Base-by-base conservation (phyloP, 495 filamentous ascomycete species). In the Daldinia childiae region DNA sequence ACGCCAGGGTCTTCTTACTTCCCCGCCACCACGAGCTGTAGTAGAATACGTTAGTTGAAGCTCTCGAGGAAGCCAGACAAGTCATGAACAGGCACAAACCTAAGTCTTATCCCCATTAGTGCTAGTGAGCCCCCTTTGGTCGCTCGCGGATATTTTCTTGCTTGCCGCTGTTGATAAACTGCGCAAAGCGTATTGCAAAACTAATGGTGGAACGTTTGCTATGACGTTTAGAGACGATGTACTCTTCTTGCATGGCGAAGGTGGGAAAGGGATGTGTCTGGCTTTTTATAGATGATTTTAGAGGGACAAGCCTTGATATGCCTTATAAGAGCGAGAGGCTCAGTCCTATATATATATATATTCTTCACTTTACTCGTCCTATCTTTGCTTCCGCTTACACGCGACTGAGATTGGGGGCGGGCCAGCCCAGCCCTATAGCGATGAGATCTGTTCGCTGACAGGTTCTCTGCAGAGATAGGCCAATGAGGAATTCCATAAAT, bases 151-250 rank as follows among this genome's bases (percentile, higher is more conserved):
- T 70, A 41, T 74, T 77, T 27, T 77, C 76, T 60, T 77, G 76
- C 73, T 77, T 77, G 48, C 76, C 76, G 24, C 76, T 76, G 30
- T 56, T 76, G 62, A 75, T 60, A 58, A 77, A 77, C 32, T 77
- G 76, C 48, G 72, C 71, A 36, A 77, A 75, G 54, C 74, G 76
- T 68, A 77, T 74, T 6, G 71, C 59, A 6, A 69, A 24, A 39
- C 62, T 66, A 14, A 56, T 34, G 1, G 66, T 73, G 58, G 62
- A 66, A 29, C 34, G 57, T 56, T 34, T 65, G 32, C 19, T 43
- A 51, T 58, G 68, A 39, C 70, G 70, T 26, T 73, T 73, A 7
- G 64, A 65, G 61, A 73, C 57, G 39, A 73, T 57, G 19, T 73
- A 73, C 17, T 73, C 66, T 45, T 69, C 71, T 66, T 69, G 71